Conservation (phyloP, 2,329 filamentous ascomycete species). For the Colletotrichum cuscutae region DNA sequence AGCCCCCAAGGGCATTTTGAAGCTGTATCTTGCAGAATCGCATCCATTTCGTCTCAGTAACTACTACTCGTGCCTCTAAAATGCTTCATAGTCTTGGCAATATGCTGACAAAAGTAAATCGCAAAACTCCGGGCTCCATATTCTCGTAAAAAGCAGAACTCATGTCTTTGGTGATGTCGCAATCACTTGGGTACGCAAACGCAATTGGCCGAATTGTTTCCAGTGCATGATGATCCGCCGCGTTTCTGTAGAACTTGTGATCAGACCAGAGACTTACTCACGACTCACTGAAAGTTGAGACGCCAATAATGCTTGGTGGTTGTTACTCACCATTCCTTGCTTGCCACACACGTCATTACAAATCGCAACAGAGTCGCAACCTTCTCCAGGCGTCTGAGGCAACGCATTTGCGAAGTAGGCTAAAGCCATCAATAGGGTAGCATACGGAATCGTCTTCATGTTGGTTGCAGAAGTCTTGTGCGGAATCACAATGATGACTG, state of each 20-base stretch:
- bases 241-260: neutral
- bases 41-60: too few relatives aligned
- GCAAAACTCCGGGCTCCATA: neutral
- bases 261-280: neutral
- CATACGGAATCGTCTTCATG: too few relatives aligned
- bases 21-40: too few relatives aligned
- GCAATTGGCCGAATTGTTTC: neutral
- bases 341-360: neutral
- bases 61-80: too few relatives aligned
- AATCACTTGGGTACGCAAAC: neutral
- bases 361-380: constrained; percentile 6
- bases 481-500: too few relatives aligned
- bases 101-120: neutral
- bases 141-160: neutral
- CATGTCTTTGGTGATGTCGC: neutral
- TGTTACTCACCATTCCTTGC: neutral
- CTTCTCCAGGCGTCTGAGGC: neutral
- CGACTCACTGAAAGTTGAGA: neutral
- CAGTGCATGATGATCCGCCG: neutral
- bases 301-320: neutral
- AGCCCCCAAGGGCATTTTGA: too few relatives aligned
- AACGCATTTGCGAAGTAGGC: neutral
- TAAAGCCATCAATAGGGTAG: too few relatives aligned
- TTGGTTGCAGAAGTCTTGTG: too few relatives aligned
- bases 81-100: too few relatives aligned